phyloP scores from a whole-genome alignment of 116 monocot species.

The Dioscorea cayenensis region DNA sequence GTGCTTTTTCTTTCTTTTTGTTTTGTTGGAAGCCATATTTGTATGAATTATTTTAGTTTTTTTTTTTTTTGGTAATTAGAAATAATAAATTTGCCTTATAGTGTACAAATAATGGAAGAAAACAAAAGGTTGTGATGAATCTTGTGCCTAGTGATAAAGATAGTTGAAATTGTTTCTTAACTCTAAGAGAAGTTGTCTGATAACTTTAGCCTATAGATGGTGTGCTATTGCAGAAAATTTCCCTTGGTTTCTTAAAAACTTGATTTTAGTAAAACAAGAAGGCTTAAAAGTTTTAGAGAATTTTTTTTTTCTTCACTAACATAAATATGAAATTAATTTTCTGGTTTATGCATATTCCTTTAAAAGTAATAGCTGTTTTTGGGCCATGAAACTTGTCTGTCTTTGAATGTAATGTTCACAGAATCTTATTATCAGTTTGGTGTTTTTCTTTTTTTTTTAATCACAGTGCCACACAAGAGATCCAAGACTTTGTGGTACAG shows the following conservation, averaged over 20 bases:
- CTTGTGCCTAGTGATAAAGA: neutral
- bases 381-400: no score
- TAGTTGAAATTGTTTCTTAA: neutral
- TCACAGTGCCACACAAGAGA: neutral
- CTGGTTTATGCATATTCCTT: no score
- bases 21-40: no score
- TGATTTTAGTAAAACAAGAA: neutral
- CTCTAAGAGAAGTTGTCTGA: neutral
- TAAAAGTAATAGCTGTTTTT: no score
- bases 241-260: neutral
- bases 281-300: neutral
- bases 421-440: neutral
- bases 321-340: neutral
- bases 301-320: neutral
- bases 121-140: no score
- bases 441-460: neutral
- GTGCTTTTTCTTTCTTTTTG: no score
- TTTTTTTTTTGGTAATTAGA: no score
- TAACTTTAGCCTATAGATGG: neutral
- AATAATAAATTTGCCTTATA: no score
- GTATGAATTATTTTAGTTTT: no score
- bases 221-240: neutral
- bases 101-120: no score
- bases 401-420: neutral
- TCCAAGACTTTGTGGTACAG: conserved; percentile 8